Base-by-base conservation (phyloP, 2,329 filamentous ascomycete species). In the Taxawa tesnikishii region DNA sequence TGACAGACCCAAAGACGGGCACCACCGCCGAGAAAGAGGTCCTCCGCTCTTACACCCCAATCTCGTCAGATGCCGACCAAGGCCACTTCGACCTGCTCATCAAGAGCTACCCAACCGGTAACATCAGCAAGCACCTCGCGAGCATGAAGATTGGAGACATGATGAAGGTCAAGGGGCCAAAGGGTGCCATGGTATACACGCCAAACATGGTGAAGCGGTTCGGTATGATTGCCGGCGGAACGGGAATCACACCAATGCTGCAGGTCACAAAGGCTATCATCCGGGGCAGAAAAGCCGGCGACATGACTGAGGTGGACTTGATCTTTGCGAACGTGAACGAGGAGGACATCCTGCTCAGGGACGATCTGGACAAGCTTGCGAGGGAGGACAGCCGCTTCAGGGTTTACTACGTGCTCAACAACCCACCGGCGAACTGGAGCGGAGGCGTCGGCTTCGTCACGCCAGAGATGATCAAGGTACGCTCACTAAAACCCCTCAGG, bases 231-330 rank as follows among this genome's bases (percentile, higher is more conserved):
- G 85, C 90, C 42, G 90, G 90, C 45, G 90, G 90, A 43, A 96
- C 90, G 19, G 90, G 90, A 47, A 96, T 98, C 58, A 96, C 90
- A 7, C 90, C 90, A 39, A 98, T 98, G 90, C 73, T 96, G 42
- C 90, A 98, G 67, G 76, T 98, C 48, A 77, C 94, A 55, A 81
- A 85, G 50, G 90, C 88, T 37, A 85, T 96, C 47, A 73, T 53
- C 26, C 40, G 53, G 17, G 52, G 53, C 8, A 41, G 54, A 33
- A 59, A 59, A 38, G 65, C 63, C 46, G 68, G 75, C 33, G 66
- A 75, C 31, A 87, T 65, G 54, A 98, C 90, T 39, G 68, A 94
- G 66, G 75, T 96, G 33, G 85, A 94, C 54, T 67, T 98, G 42
- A 85, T 98, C 59, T 98, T 96, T 52, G 90, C 90, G 57, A 98